phyloP scores from a whole-genome alignment of 2,329 filamentous ascomycete species.

The Dactylellina cionopaga region DNA sequence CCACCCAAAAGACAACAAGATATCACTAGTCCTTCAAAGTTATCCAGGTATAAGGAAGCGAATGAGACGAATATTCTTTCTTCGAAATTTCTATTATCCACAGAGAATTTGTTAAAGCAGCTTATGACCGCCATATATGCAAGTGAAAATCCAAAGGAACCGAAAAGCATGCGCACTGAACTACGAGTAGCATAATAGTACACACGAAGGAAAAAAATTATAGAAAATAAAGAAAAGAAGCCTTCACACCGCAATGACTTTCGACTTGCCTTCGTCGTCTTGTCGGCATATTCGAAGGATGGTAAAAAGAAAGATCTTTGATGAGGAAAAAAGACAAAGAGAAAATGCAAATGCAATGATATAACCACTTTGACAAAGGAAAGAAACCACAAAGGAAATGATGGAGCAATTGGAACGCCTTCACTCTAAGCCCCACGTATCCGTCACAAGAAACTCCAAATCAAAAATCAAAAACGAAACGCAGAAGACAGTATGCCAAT shows the following conservation, averaged over 20 bases:
- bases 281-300: constrained; percentile 45
- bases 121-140: background rate
- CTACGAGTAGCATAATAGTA: constrained; percentile 10
- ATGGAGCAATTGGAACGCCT: constrained; percentile 36
- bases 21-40: too few relatives aligned
- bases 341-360: constrained; percentile 8
- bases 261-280: constrained; percentile 16
- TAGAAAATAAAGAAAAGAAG: constrained; percentile 31
- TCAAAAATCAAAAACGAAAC: constrained; percentile 18
- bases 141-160: constrained; percentile 4
- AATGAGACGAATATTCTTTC: background rate
- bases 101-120: background rate
- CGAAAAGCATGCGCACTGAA: background rate
- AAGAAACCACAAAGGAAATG: background rate
- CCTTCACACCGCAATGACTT: constrained; percentile 41
- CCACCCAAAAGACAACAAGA: constrained; percentile 19
- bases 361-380: background rate
- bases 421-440: constrained; percentile 40
- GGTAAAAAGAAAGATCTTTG: too few relatives aligned
- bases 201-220: constrained; percentile 17
- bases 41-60: too few relatives aligned
- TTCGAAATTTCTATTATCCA: constrained; percentile 2
- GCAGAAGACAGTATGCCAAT: constrained; percentile 1
- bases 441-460: constrained; percentile 34
- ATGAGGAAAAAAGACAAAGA: constrained; percentile 17